Percentiles rank a stretch among this genome's conserved stretches.
phyloP scores from a whole-genome alignment of 108 stramenopile species.

The Cyclotella choctawhatcheeana region DNA sequence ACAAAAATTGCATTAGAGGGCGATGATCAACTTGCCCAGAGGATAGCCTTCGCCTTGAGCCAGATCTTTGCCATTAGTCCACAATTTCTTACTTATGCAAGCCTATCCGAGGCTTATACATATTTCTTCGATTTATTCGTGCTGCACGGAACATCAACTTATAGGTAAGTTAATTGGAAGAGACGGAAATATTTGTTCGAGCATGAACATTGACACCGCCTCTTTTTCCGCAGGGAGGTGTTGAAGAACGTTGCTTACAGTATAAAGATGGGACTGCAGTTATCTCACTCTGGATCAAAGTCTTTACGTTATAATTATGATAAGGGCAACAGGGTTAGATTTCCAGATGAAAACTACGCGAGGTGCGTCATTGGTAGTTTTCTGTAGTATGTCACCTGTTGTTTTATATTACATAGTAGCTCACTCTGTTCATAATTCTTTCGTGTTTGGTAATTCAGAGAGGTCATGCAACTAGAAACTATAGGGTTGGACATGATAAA shows the following conservation, averaged over 20 bases:
- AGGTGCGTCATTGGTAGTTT: slow-evolving; percentile 4
- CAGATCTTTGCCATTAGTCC: slow-evolving; percentile 41
- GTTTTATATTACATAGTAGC: too few relatives aligned
- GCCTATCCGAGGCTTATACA: slow-evolving; percentile 44
- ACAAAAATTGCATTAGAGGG: slow-evolving; percentile 26
- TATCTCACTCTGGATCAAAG: slow-evolving; percentile 26
- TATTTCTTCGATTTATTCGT: slow-evolving; percentile 76
- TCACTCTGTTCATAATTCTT: too few relatives aligned
- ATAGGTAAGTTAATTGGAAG: too few relatives aligned
- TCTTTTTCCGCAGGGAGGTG: too few relatives aligned
- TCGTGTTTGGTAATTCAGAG: too few relatives aligned
- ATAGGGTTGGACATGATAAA: slow-evolving; percentile 42
- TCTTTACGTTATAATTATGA: slow-evolving; percentile 13
- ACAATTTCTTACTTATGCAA: slow-evolving; percentile 6
- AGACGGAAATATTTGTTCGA: too few relatives aligned
- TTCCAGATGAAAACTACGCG: slow-evolving; percentile 35
- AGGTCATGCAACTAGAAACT: slow-evolving; percentile 55
- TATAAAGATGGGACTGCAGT: slow-evolving; percentile 36
- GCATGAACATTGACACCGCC: too few relatives aligned
- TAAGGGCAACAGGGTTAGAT: background rate
- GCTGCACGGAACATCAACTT: slow-evolving; percentile 36
- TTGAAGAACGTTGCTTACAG: slow-evolving; percentile 33
- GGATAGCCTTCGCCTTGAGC: slow-evolving; percentile 50
- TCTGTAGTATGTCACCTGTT: too few relatives aligned
- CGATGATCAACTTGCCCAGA: slow-evolving; percentile 53